These are phyloP conservation scores for Blastobotrys raffinosifermentans DNA, from an alignment of 1,139 yeast species.

Conservation along the genomic window DNA sequence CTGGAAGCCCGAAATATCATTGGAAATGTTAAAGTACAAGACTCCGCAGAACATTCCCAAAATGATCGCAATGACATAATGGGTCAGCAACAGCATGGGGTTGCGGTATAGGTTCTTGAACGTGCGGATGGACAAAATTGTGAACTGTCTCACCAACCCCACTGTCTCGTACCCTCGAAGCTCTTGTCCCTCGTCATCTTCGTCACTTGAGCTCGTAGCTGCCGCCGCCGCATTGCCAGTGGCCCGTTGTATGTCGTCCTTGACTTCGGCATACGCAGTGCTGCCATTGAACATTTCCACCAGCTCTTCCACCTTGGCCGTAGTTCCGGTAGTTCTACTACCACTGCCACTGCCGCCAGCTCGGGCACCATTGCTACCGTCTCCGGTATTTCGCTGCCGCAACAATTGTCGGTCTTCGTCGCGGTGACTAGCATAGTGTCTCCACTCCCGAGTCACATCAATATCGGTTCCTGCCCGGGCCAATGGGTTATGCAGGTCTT, in stretches of 20 bases:
- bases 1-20: slow-evolving; percentile 94
- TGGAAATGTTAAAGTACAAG: slow-evolving; percentile 71
- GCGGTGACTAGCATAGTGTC: slow-evolving; percentile 78
- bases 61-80: slow-evolving; percentile 67
- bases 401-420: slow-evolving; percentile 38
- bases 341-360: no score
- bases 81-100: slow-evolving; percentile 77
- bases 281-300: slow-evolving; percentile 42
- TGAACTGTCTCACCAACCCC: slow-evolving; percentile 53
- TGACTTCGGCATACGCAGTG: slow-evolving; percentile 46
- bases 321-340: no score
- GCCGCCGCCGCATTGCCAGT: slow-evolving; percentile 22
- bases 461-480: slow-evolving; percentile 16
- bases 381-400: background rate
- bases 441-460: slow-evolving; percentile 76
- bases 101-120: slow-evolving; percentile 89
- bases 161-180: slow-evolving; percentile 42
- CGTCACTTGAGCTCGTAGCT: slow-evolving; percentile 5
- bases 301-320: slow-evolving; percentile 22
- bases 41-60: slow-evolving; percentile 84
- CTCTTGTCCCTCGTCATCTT: slow-evolving; percentile 12
- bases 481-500: slow-evolving; percentile 36
- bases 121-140: slow-evolving; percentile 72
- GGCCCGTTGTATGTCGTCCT: slow-evolving; percentile 39
- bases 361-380: background rate